These are phyloP conservation scores for Candida maesae DNA, from an alignment of 805 yeast species.

Conservation along the genomic window DNA sequence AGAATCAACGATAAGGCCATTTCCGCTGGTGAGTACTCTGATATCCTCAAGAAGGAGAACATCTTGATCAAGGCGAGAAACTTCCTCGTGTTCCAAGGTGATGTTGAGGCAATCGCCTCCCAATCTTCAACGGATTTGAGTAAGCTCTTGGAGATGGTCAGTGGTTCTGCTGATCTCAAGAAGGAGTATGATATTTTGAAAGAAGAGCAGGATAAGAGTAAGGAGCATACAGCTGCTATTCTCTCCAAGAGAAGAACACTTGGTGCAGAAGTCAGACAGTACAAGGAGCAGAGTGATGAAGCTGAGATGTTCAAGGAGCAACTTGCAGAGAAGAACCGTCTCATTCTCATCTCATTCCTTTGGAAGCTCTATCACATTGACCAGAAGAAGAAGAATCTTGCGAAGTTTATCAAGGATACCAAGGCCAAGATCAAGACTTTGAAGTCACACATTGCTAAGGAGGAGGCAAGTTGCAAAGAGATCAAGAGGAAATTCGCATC, in stretches of 20 bases:
- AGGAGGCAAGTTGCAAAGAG: slow-evolving; percentile 36
- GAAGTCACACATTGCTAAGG: slow-evolving; percentile 31
- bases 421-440: slow-evolving; percentile 29
- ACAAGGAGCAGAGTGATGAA: slow-evolving; percentile 70
- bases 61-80: slow-evolving; percentile 86
- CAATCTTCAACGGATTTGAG: slow-evolving; percentile 78
- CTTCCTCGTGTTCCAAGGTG: slow-evolving; percentile 94
- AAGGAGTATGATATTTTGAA: slow-evolving; percentile 62
- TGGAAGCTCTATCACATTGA: slow-evolving; percentile 66
- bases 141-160: slow-evolving; percentile 69
- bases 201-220: slow-evolving; percentile 63
- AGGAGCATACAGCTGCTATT: slow-evolving; percentile 57
- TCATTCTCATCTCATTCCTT: slow-evolving; percentile 49
- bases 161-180: slow-evolving; percentile 71
- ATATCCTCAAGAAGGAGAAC: slow-evolving; percentile 67
- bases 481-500: slow-evolving; percentile 44
- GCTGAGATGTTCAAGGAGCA: slow-evolving; percentile 62
- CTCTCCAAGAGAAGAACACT: slow-evolving; percentile 66
- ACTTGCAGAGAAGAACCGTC: slow-evolving; percentile 42
- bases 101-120: slow-evolving; percentile 88
- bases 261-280: slow-evolving; percentile 71
- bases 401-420: slow-evolving; percentile 25
- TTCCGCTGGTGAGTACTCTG: slow-evolving; percentile 60
- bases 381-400: slow-evolving; percentile 27
- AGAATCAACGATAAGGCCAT: slow-evolving; percentile 57